Percentiles rank a stretch among this genome's conserved stretches.
These are phyloP conservation scores for Phanerodontia chrysosporium DNA, from an alignment of 768 basidiomycete genomes.

Conservation along the genomic window DNA sequence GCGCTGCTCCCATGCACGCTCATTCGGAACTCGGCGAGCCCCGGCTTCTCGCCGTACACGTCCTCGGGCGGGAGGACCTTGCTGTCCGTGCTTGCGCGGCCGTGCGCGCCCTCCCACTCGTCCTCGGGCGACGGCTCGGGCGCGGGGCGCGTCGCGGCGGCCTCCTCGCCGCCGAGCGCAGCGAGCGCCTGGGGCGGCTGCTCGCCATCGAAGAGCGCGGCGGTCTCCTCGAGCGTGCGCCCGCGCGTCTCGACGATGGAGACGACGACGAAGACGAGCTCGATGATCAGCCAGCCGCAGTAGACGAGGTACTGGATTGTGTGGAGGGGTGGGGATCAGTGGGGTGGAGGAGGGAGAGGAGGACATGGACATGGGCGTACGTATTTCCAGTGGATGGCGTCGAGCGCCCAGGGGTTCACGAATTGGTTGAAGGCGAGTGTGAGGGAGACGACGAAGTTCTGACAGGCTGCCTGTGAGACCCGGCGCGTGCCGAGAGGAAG, in stretches of 20 bases:
- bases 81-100: not conserved
- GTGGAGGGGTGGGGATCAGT: constrained; percentile 11
- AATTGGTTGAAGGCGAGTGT: constrained; percentile 77
- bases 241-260: constrained; percentile 60
- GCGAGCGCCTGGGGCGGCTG: constrained; percentile 37
- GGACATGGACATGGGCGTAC: constrained; percentile 19
- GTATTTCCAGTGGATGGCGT: constrained; percentile 39
- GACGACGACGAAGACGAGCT: constrained; percentile 50
- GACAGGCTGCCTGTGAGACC: not conserved
- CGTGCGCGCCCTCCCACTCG: too few species aligned
- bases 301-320: constrained; percentile 47
- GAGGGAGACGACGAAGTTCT: constrained; percentile 62
- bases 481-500: not conserved
- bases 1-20: not conserved
- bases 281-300: constrained; percentile 61
- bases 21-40: too few species aligned
- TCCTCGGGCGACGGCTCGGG: too few species aligned
- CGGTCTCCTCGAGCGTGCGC: constrained; percentile 70
- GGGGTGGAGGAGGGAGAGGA: not conserved
- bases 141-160: constrained; percentile 34
- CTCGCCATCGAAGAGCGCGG: constrained; percentile 66
- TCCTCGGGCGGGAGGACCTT: not conserved
- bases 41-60: too few species aligned
- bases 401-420: constrained; percentile 72
- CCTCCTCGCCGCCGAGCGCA: constrained; percentile 45